Conservation (phyloP, 78 protist species). For the Dictyostelium capitatum region DNA sequence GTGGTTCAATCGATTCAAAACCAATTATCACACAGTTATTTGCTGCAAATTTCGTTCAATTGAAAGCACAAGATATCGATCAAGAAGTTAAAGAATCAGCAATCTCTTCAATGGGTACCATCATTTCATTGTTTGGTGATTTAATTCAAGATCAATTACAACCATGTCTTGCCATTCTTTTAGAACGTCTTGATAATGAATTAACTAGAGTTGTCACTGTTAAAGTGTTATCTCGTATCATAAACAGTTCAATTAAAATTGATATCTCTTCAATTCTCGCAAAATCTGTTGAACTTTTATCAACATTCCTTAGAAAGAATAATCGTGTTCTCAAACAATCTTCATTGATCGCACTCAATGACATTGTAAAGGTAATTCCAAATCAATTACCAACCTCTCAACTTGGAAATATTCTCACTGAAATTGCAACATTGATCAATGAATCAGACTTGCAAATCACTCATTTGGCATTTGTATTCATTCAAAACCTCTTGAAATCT, state of each 20-base stretch:
- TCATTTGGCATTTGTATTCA: conserved; percentile 81
- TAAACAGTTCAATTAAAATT: conserved; percentile 17
- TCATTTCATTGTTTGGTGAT: conserved; percentile 88
- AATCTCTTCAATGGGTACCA: conserved; percentile 84
- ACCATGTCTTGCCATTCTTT: conserved; percentile 61
- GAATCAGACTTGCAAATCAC: conserved; percentile 90
- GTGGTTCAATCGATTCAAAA: background rate
- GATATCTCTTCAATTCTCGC: conserved; percentile 46
- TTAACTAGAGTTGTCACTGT: conserved; percentile 91
- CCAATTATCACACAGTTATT: conserved; percentile 46
- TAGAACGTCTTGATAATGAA: conserved; percentile 94
- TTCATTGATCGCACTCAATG: conserved; percentile 55
- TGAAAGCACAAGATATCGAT: conserved; percentile 92
- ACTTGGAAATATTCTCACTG: conserved; percentile 41
- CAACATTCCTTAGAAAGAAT: conserved; percentile 77
- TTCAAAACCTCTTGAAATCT: conserved; percentile 29
- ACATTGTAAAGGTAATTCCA: conserved; percentile 36
- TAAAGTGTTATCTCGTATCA: conserved; percentile 67
- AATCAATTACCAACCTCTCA: background rate
- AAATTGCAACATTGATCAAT: conserved; percentile 40
- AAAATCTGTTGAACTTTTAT: conserved; percentile 39
- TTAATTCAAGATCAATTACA: conserved; percentile 8
- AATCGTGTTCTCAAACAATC: conserved; percentile 79
- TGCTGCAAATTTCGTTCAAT: conserved; percentile 66
- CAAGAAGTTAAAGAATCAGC: conserved; percentile 97